A percentile compares a stretch with the other conserved stretches of the same genome.
phyloP scores from a whole-genome alignment of 331 rosid genomes.

The Quercus lobata region DNA sequence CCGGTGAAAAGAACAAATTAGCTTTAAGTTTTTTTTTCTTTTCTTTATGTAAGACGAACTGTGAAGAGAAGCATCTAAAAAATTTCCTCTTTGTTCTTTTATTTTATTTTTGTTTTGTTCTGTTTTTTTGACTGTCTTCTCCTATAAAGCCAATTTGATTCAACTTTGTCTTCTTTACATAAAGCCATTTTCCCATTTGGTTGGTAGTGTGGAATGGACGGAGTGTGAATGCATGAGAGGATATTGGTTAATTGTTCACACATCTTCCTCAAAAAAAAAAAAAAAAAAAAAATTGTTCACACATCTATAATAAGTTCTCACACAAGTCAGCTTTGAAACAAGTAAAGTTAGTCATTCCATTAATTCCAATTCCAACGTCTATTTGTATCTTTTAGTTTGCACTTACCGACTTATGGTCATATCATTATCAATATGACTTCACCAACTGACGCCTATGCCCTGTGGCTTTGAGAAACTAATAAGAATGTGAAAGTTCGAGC shows the following conservation, averaged over 20 bases:
- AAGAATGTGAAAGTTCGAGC: too few species aligned
- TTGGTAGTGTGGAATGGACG: neutral
- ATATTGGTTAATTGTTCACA: neutral
- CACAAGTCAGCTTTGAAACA: too few species aligned
- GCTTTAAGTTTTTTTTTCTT: neutral
- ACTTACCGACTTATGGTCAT: too few species aligned
- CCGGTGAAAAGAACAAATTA: neutral
- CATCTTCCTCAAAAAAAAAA: neutral
- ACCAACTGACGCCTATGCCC: too few species aligned
- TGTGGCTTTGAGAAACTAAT: too few species aligned
- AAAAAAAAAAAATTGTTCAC: neutral
- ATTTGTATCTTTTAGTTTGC: too few species aligned
- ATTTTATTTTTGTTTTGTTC: neutral
- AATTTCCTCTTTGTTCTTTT: too few species aligned
- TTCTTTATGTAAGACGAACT: conserved; percentile 7
- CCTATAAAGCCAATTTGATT: conserved; percentile 27
- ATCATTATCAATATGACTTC: too few species aligned
- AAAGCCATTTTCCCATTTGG: conserved; percentile 32
- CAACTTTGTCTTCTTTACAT: conserved; percentile 32
- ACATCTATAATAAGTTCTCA: neutral
- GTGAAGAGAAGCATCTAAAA: conserved; percentile 11
- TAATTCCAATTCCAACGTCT: too few species aligned
- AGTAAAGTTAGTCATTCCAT: too few species aligned
- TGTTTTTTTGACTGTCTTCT: conserved; percentile 24
- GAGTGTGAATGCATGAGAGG: neutral